A percentile compares a stretch with the other conserved stretches of the same genome.
Evolutionary conservation across 805 yeast genomes (phyloP).

Genomic region (Ogataea pini): DNA sequence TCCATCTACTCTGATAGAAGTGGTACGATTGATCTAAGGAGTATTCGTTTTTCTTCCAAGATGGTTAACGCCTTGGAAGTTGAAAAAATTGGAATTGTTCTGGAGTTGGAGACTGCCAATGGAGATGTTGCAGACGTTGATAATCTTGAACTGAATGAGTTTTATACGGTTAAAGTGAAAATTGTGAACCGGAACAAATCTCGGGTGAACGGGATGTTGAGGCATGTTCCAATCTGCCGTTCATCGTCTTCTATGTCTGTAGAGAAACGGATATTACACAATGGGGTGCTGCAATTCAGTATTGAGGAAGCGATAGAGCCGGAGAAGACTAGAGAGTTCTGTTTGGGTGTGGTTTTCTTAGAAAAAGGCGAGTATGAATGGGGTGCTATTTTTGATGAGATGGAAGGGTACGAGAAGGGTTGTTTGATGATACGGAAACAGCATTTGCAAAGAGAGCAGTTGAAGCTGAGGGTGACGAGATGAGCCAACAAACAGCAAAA

Average conservation of each 20-base stretch:
- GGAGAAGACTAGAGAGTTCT: conserved; percentile 42
- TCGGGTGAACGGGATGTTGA: conserved; percentile 52
- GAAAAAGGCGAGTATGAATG: conserved; percentile 83
- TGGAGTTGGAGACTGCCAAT: conserved; percentile 30
- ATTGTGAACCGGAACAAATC: conserved; percentile 49
- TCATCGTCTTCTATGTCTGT: conserved; percentile 31
- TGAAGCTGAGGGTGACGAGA: conserved; percentile 29
- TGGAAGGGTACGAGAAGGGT: conserved; percentile 30
- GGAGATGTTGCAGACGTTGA: conserved; percentile 27
- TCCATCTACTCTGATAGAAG: conserved; percentile 36
- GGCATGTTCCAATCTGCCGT: conserved; percentile 55
- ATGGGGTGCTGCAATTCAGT: conserved; percentile 70
- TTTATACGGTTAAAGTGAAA: conserved; percentile 50
- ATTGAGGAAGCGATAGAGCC: conserved; percentile 44
- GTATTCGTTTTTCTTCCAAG: conserved; percentile 57
- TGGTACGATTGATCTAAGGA: conserved; percentile 69
- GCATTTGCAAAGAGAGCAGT: conserved; percentile 41
- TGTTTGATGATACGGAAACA: conserved; percentile 31
- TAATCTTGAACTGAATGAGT: conserved; percentile 44
- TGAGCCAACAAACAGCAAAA: neutral
- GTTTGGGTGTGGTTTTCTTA: conserved; percentile 61
- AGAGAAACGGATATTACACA: conserved; percentile 63
- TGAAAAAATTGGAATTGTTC: conserved; percentile 47
- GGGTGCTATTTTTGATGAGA: conserved; percentile 62
- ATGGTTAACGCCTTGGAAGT: conserved; percentile 59